Conservation (phyloP, 2,329 filamentous ascomycete species). For the Alternaria sp. region DNA sequence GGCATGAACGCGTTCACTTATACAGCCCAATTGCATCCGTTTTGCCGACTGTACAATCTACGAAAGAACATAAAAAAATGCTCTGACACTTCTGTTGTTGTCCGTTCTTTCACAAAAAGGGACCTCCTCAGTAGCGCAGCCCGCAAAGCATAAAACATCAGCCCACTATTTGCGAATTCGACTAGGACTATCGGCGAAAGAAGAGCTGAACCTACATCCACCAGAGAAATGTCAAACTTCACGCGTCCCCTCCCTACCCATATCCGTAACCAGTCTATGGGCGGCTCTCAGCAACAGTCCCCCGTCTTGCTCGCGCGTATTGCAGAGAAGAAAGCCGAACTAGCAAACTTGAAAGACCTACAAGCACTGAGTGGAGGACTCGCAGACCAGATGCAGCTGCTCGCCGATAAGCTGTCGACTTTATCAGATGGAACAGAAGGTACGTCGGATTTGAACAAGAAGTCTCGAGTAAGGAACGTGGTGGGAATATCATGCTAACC, state of each 20-base stretch:
- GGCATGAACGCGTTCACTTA: constrained; percentile 29
- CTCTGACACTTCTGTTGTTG: not conserved
- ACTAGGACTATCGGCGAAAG: not conserved
- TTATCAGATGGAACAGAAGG: constrained; percentile 84
- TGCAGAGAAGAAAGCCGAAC: constrained; percentile 83
- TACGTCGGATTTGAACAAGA: constrained; percentile 42
- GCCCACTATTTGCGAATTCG: not conserved
- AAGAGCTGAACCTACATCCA: constrained; percentile 1
- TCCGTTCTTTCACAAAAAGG: no score
- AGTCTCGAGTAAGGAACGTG: not conserved
- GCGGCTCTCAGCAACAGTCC: constrained; percentile 65
- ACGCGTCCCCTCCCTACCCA: constrained; percentile 66
- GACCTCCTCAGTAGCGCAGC: not conserved
- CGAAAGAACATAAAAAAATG: not conserved
- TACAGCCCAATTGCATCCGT: not conserved
- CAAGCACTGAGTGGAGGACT: constrained; percentile 80
- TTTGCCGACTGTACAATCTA: not conserved
- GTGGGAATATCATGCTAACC: constrained; percentile 27
- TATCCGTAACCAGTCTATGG: constrained; percentile 61
- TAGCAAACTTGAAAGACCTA: constrained; percentile 79
- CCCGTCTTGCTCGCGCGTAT: constrained; percentile 77
- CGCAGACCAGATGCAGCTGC: constrained; percentile 80
- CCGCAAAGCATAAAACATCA: not conserved
- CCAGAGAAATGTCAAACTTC: constrained; percentile 51
- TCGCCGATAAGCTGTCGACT: constrained; percentile 80